Base-by-base conservation (phyloP, 345 rosid genomes). In the Ricinus communis region DNA sequence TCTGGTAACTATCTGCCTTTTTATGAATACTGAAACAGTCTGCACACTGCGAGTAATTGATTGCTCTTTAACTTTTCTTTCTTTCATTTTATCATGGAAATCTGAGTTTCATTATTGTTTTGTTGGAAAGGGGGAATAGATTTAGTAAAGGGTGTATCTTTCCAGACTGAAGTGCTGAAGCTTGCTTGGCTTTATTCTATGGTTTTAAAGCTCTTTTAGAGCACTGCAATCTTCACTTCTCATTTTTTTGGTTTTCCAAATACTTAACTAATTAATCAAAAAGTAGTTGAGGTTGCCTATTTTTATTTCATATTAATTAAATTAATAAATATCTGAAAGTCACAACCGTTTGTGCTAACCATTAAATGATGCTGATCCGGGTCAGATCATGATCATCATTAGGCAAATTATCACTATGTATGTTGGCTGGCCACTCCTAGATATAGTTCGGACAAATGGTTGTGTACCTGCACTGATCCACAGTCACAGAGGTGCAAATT, bases 1-100 rank as follows among this genome's bases (percentile, higher is more conserved):
- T 36, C 79, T 93, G 90, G 98, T 93, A 87, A 60, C 61, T 72
- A 45, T 71, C 71, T 58, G 43, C 27, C 31, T 57, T 52, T 21
- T 47, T 51, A 46, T 62, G 49, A 62, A 65, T 21, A 15, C 33
- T 45, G 47, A 28, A 50, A 72, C 71, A 24, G n/a, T 62, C 36
- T 69, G 30, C 59, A 22, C 24, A 51, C 21, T 15, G n/a, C 18
- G 60, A 58, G 50, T 52, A 47, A 45, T 46, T 68, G 52, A 14
- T 55, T 53, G 41, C 41, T 8, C 27, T 62, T 25, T 18, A 36
- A 19, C 0, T 7, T 25, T 5, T 8, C 24, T 25, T 52, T 25
- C 9, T 24, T 36, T 50, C 28, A 7, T 13, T n/a, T 14, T 10
- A 5, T 62, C 31, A 36, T 38, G 27, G 56, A 31, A 71, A 33